These are phyloP conservation scores for Coemansia sp. DNA, from an alignment of 192 early-diverging fungal species.

Conservation along the genomic window DNA sequence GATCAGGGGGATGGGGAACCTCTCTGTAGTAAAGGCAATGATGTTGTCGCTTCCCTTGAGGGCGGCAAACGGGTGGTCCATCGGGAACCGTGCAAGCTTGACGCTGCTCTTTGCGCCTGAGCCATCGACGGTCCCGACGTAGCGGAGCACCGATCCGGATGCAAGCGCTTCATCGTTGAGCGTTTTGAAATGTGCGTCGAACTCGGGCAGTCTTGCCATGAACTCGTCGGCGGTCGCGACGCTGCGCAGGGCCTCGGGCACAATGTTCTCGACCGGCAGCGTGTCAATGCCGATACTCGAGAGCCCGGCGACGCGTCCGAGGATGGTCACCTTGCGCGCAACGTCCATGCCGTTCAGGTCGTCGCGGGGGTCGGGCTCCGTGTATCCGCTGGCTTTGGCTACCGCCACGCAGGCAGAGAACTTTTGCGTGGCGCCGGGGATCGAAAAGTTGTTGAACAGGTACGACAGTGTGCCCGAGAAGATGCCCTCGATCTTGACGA, in stretches of 20 bases:
- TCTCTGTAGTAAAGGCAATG: conserved; percentile 90
- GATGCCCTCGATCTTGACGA: conserved; percentile 92
- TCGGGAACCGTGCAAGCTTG: conserved; percentile 74
- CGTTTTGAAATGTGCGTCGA: conserved; percentile 80
- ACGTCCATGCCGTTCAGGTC: conserved; percentile 99
- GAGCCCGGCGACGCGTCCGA: conserved; percentile 86
- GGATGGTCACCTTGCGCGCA: conserved; percentile 91
- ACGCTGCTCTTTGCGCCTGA: conserved; percentile 63
- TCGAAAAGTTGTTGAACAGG: conserved; percentile 97
- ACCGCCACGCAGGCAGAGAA: conserved; percentile 90
- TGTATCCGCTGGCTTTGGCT: conserved; percentile 93
- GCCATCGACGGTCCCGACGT: conserved; percentile 87
- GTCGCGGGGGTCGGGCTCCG: conserved; percentile 97
- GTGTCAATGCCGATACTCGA: conserved; percentile 66
- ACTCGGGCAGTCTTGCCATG: conserved; percentile 77
- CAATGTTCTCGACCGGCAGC: conserved; percentile 92
- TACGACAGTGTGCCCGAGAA: conserved; percentile 97
- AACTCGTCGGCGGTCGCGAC: conserved; percentile 77
- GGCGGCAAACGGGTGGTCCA: conserved; percentile 90
- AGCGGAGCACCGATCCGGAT: conserved; percentile 81
- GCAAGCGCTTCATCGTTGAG: conserved; percentile 77
- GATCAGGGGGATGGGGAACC: conserved; percentile 93
- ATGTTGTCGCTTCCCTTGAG: conserved; percentile 99
- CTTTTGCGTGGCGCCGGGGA: conserved; percentile 55
- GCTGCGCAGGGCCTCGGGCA: conserved; percentile 78